These are phyloP conservation scores for Myxozyma kluyveri DNA, from an alignment of 805 yeast genomes.

Conservation along the genomic window DNA sequence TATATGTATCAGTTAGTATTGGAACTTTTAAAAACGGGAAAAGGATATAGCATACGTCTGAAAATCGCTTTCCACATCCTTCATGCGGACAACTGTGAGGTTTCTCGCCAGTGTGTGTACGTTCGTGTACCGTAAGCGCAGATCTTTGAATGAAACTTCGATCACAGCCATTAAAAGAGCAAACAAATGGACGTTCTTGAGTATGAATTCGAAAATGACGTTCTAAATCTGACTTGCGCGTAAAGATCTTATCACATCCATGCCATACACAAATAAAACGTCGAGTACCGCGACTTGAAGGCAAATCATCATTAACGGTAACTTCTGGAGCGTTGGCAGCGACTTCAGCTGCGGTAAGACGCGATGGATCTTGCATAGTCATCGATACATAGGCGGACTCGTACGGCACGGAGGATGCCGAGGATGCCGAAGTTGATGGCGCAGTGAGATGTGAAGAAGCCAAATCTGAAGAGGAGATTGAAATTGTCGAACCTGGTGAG, in stretches of 20 bases:
- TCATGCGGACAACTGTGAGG: constrained; percentile 84
- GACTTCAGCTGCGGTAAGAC: not conserved
- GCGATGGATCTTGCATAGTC: too few species aligned
- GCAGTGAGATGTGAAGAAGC: not conserved
- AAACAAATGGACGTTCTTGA: constrained; percentile 66
- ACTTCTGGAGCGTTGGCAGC: not conserved
- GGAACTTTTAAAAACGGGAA: not conserved
- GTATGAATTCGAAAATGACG: constrained; percentile 71
- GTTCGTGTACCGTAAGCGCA: constrained; percentile 71
- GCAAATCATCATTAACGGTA: not conserved
- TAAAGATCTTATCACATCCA: constrained; percentile 42
- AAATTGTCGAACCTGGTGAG: not conserved
- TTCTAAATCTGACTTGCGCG: constrained; percentile 75
- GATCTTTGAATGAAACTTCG: constrained; percentile 83
- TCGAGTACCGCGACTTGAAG: constrained; percentile 2
- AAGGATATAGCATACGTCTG: constrained; percentile 42
- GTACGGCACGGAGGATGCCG: not conserved
- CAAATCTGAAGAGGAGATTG: not conserved
- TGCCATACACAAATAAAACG: constrained; percentile 22
- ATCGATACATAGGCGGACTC: not conserved
- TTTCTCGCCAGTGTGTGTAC: constrained; percentile 92
- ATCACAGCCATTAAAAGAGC: constrained; percentile 65
- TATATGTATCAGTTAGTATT: not conserved
- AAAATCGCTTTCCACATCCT: constrained; percentile 76
- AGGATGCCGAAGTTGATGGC: not conserved